phyloP scores from a whole-genome alignment of 306 rosid genomes.

The Purshia tridentata region DNA sequence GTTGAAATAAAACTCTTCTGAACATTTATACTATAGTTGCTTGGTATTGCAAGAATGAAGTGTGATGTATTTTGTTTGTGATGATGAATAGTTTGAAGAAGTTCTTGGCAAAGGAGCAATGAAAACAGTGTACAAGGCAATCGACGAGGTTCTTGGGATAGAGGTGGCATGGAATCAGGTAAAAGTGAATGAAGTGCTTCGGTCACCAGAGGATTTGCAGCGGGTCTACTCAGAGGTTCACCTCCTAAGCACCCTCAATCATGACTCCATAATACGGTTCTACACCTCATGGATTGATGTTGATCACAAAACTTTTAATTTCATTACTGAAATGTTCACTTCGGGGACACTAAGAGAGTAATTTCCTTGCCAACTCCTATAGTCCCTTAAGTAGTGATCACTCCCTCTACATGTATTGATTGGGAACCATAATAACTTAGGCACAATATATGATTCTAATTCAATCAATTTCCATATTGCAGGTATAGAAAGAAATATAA shows the following conservation, averaged over 20 bases:
- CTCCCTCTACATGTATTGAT: not conserved
- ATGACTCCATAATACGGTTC: conserved; percentile 67
- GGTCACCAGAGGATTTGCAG: conserved; percentile 71
- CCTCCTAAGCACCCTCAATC: conserved; percentile 83
- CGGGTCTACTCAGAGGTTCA: conserved; percentile 93
- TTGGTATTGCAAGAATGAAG: not conserved
- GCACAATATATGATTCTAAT: not conserved
- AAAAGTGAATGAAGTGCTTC: conserved; percentile 62
- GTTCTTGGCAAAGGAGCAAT: conserved; percentile 90
- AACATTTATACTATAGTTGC: not conserved
- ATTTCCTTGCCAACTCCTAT: conserved; percentile 9
- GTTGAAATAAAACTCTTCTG: not conserved
- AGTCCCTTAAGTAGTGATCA: no score
- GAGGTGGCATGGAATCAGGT: conserved; percentile 96
- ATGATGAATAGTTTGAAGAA: conserved; percentile 52
- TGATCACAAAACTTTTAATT: conserved; percentile 67
- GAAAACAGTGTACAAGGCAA: conserved; percentile 88
- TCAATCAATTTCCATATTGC: conserved; percentile 24
- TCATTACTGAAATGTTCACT: conserved; percentile 85
- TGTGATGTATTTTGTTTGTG: conserved; percentile 7
- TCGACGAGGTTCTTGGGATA: conserved; percentile 75
- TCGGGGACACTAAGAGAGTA: conserved; percentile 91
- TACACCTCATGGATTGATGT: conserved; percentile 83
- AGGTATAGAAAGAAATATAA: conserved; percentile 75
- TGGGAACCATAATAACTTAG: not conserved